These are phyloP conservation scores for Lasiodiplodia citricola DNA, from an alignment of 2,329 filamentous ascomycete species.

Conservation along the genomic window DNA sequence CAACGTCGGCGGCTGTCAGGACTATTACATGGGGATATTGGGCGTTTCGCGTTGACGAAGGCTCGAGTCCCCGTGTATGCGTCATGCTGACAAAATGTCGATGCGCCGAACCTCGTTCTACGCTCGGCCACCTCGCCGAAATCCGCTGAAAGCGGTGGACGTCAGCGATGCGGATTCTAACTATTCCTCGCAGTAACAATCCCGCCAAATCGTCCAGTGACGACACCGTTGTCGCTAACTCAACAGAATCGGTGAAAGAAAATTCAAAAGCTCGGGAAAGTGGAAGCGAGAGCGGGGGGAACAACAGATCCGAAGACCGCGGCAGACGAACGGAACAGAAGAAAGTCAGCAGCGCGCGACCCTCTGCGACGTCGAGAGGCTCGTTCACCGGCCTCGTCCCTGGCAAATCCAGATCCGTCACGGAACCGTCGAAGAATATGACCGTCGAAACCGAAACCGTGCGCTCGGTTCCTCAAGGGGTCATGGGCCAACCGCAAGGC, in stretches of 20 bases:
- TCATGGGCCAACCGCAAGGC: conserved; percentile 64
- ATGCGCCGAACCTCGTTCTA: neutral
- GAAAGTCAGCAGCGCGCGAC: conserved; percentile 33
- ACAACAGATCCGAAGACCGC: conserved; percentile 56
- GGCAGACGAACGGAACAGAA: conserved; percentile 49
- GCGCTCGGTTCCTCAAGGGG: conserved; percentile 83
- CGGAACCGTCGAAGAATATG: conserved; percentile 84
- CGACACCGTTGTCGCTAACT: conserved; percentile 26
- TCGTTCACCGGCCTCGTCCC: conserved; percentile 70
- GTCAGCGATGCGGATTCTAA: neutral
- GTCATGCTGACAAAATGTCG: conserved; percentile 41
- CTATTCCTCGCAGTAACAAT: conserved; percentile 14
- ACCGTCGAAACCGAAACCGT: conserved; percentile 98
- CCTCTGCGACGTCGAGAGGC: conserved; percentile 56
- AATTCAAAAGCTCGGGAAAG: conserved; percentile 57
- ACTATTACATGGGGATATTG: neutral
- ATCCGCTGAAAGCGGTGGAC: neutral
- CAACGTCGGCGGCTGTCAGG: neutral
- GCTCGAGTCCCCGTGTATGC: conserved; percentile 31
- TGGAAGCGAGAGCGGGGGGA: conserved; percentile 70
- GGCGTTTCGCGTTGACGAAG: neutral
- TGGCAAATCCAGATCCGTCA: conserved; percentile 67
- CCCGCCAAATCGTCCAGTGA: conserved; percentile 37
- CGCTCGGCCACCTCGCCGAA: neutral
- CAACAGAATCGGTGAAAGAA: conserved; percentile 41